These are phyloP conservation scores for Biscogniauxia mediterranea DNA, from an alignment of 2,329 filamentous ascomycete genomes.

Conservation along the genomic window DNA sequence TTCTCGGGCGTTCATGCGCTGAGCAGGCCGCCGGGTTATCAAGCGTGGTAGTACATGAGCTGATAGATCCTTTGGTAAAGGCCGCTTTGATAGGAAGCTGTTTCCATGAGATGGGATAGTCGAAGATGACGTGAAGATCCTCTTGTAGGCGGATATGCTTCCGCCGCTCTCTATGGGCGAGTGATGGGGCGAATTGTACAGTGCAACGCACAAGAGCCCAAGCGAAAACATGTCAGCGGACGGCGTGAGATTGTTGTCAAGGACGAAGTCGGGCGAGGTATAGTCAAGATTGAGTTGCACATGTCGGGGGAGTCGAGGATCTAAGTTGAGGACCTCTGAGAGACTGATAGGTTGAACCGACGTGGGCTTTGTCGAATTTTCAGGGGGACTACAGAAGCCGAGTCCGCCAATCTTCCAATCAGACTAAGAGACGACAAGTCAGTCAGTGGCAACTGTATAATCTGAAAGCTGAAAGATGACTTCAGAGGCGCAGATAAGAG, in stretches of 20 bases:
- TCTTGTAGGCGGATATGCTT: constrained; percentile 81
- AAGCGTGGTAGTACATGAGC: constrained; percentile 77
- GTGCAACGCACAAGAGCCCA: constrained; percentile 79
- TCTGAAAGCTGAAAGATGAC: background rate
- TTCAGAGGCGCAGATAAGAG: no score
- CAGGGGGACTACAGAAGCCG: constrained; percentile 79
- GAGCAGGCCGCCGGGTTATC: constrained; percentile 82
- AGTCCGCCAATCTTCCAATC: constrained; percentile 99
- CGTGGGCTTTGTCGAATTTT: constrained; percentile 70
- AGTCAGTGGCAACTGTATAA: constrained; percentile 22
- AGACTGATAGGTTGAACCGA: constrained; percentile 78
- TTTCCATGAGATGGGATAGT: constrained; percentile 77
- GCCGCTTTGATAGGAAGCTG: constrained; percentile 77
- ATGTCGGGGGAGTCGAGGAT: constrained; percentile 74
- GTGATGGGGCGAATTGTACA: constrained; percentile 91
- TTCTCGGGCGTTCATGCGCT: constrained; percentile 81
- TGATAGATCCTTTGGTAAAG: constrained; percentile 76
- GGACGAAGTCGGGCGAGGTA: constrained; percentile 88
- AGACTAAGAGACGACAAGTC: constrained; percentile 52
- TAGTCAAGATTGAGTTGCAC: constrained; percentile 93
- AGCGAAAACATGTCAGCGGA: constrained; percentile 93
- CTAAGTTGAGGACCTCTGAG: constrained; percentile 79
- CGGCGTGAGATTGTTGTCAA: constrained; percentile 83
- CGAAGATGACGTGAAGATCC: constrained; percentile 75
- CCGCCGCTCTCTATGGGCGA: constrained; percentile 83